Conservation (phyloP, 139 green algal genomes). For the Tetradesmus lagerheimii region DNA sequence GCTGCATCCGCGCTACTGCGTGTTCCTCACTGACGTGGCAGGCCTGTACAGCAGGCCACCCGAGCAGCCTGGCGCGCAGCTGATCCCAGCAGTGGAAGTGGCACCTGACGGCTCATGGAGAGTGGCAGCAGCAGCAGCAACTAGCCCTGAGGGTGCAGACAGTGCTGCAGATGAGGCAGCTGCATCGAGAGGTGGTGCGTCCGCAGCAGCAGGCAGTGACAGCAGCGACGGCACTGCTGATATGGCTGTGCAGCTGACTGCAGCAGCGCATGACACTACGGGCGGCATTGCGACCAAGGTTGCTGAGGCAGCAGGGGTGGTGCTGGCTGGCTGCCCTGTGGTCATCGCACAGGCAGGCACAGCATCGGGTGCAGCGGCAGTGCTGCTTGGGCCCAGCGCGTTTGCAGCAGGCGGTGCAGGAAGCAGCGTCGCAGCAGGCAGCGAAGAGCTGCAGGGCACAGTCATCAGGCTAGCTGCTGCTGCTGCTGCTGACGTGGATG, state of each 20-base stretch:
- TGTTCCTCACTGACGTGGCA: conserved; percentile 79
- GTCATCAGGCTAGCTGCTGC: not conserved
- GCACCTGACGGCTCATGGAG: conserved; percentile 33
- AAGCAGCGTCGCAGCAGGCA: not conserved
- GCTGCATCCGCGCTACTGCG: conserved; percentile 56
- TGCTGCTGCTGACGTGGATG: not conserved
- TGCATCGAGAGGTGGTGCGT: not conserved
- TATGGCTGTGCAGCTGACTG: not conserved
- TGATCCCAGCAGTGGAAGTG: conserved; percentile 61
- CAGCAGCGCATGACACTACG: conserved; percentile 46
- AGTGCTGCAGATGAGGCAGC: conserved; percentile 1
- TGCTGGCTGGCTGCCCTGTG: conserved; percentile 58
- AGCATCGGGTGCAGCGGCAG: conserved; percentile 20
- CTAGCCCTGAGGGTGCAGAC: not conserved
- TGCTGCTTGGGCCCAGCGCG: not conserved
- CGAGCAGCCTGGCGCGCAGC: conserved; percentile 52
- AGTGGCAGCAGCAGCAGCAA: not conserved
- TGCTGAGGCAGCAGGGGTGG: conserved; percentile 66
- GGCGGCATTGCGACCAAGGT: conserved; percentile 76
- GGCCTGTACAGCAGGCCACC: conserved; percentile 72
- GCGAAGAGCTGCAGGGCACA: not conserved
- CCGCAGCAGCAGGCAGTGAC: not conserved
- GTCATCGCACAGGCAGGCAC: conserved; percentile 67
- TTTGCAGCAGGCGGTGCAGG: not conserved
- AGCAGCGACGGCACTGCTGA: not conserved